Evolutionary conservation across 305 asterid species (phyloP), one percentile per base, ranked within the genome.

Genomic region (Fraxinus nigra): DNA sequence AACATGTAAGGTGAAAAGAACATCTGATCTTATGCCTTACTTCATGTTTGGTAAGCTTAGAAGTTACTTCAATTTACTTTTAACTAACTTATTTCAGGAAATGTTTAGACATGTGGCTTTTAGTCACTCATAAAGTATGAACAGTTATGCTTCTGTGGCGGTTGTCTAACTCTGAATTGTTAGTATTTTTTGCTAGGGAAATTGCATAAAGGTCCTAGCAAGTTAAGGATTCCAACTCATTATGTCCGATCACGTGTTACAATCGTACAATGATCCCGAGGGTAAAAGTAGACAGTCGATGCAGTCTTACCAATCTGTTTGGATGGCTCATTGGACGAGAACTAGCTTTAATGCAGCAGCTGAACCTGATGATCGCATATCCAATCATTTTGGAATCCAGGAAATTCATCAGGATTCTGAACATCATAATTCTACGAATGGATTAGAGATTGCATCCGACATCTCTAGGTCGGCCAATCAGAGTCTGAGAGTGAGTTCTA

Each of bases 281-380:
- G 91, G 84, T 51, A 90, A 72, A 48, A 84, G 77, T 67, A 84
- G 85, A 72, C 88, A 84, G 78, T 79, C 87, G 72, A 24, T 46
- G 72, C 86, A 84, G 79, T 54, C 91, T 78, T 80, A 82, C 78
- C 91, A 89, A 77, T 89, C 97, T 59, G 75, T 34, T 78, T 92
- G 97, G 97, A 84, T 92, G 92, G 85, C 92, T 16, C 97, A 86
- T 72, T 94, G 97, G 98, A 87, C 80, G 72, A 84, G 78, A 56
- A 74, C 85, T 38, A 82, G 86, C 83, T 72, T 74, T 61, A 85
- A 80, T 77, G 83, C 84, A 54, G 61, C 78, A 6, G 35, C 72
- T 67, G 84, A 75, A 51, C 72, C 82, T 54, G 83, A 61, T 72
- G 74, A 35, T 69, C 77, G 30, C 69, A 79, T 75, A 30, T 51